Base-by-base conservation (phyloP, 768 basidiomycete species). In the Suillus bovinus region DNA sequence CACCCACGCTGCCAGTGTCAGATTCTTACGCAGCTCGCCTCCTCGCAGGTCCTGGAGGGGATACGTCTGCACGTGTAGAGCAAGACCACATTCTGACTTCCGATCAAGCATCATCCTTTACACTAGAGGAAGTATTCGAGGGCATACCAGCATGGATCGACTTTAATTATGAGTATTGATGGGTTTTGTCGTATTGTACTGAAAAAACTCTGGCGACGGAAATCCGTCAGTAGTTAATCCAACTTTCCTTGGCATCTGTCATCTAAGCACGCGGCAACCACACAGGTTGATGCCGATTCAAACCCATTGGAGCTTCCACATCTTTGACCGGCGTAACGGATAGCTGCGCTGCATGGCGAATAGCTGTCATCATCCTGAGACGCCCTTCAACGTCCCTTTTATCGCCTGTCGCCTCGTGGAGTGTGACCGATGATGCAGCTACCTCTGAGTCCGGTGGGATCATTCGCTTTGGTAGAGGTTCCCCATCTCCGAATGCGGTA, bases 101-200 rank as follows among this genome's bases (percentile, higher is more conserved):
- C 57, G 10, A 6, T 10, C 27, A 58, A n/a, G 57, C 34, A 9
- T 22, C 0, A 41, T 72, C 24, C 5, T 84, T 82, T 65, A 81
- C 80, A 1, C 62, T 88, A 14, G 70, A 81, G 58, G 71, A 77
- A 5, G 83, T 87, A n/a, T 86, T 88, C 66, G 66, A 77, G 1
- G 84, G 76, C 56, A 73, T 54, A 29, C 84, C 85, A 0, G 49
- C 63, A 17, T 89, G 86, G 87, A 83, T 88, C 55, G 87, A 89
- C 66, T 80, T 71, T 64, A 68, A 58, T 0, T 87, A 87, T 64
- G 44, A 70, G 22, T 72, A 73, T 61, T 82, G 67, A 76, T n/a
- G 10, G 22, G 29, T 20, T 5, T 52, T 52, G 20, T 52, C 31
- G 0, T 56, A 39, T 39, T 29, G 14, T 38, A 17, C 24, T 20